Percentiles rank a stretch among this genome's conserved stretches.
Conservation (phyloP, 768 basidiomycete species). For the Cystofilobasidium capitatum region DNA sequence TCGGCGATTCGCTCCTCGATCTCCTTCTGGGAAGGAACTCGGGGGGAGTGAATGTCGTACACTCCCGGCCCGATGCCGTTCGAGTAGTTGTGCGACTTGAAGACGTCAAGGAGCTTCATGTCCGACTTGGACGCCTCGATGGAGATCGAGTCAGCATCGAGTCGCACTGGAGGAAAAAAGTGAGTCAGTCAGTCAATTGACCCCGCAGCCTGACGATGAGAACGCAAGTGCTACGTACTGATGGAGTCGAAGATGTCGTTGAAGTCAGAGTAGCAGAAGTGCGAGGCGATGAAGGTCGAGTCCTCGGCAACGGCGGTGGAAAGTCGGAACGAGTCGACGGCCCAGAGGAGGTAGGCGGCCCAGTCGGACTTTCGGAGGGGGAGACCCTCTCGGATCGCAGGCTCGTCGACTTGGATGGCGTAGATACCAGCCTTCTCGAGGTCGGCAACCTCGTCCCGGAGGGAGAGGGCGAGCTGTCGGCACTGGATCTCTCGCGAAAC, state of each 20-base stretch:
- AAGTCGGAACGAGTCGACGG: constrained; percentile 97
- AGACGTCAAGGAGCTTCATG: constrained; percentile 91
- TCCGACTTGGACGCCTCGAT: constrained; percentile 78
- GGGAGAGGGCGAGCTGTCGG: constrained; percentile 93
- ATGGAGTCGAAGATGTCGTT: constrained; percentile 44
- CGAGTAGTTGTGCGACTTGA: constrained; percentile 89
- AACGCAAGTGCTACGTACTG: no score
- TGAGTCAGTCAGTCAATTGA: no score
- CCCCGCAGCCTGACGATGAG: no score
- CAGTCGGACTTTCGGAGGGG: constrained; percentile 94
- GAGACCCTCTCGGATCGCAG: constrained; percentile 97
- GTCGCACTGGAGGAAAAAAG: no score
- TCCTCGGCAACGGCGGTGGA: constrained; percentile 91
- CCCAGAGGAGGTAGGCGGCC: constrained; percentile 94
- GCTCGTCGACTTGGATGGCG: constrained; percentile 99
- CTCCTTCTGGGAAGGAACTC: constrained; percentile 86
- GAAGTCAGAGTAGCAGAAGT: constrained; percentile 95
- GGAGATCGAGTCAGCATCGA: constrained; percentile 95
- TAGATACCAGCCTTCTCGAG: constrained; percentile 86
- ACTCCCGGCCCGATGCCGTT: constrained; percentile 63
- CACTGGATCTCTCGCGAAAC: constrained; percentile 92
- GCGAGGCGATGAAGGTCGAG: constrained; percentile 91
- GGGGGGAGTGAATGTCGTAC: constrained; percentile 90
- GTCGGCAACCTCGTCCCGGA: constrained; percentile 96
- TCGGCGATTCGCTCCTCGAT: constrained; percentile 81